Conservation (phyloP, 345 rosid genomes). For the Dipteronia dyeriana region DNA sequence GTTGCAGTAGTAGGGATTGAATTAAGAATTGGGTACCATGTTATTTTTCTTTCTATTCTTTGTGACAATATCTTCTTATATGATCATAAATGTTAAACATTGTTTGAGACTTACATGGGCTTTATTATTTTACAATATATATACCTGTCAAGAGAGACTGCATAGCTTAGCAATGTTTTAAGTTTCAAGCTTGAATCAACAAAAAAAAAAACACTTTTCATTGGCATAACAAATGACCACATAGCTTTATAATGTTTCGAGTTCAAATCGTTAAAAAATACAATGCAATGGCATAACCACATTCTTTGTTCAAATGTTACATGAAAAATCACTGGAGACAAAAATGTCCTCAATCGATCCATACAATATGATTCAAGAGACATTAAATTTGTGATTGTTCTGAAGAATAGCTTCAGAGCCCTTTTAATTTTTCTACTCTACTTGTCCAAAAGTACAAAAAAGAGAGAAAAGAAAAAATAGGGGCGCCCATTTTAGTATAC, state of each 20-base stretch:
- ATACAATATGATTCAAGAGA: background rate
- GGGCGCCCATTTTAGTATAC: conserved; percentile 11
- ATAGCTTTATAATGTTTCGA: too few relatives aligned
- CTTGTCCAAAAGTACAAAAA: background rate
- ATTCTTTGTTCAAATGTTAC: too few relatives aligned
- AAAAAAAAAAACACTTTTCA: too few relatives aligned
- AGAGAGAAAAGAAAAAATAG: too few relatives aligned
- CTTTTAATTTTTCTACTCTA: background rate
- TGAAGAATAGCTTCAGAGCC: background rate
- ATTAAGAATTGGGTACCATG: background rate
- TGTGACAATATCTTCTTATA: background rate
- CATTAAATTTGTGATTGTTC: background rate
- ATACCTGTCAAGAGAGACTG: too few relatives aligned
- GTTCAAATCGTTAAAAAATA: too few relatives aligned
- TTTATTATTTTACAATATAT: too few relatives aligned
- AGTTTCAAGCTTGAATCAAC: too few relatives aligned
- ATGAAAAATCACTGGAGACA: too few relatives aligned
- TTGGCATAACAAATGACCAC: too few relatives aligned
- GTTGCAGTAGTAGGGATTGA: background rate
- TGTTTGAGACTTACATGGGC: background rate
- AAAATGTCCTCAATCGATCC: background rate
- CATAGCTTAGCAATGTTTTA: too few relatives aligned
- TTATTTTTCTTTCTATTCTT: background rate
- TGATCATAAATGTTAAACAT: background rate
- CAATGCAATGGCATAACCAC: too few relatives aligned